phyloP scores from a whole-genome alignment of 2,329 filamentous ascomycete species.

The Penicillium aurantiogriseum region DNA sequence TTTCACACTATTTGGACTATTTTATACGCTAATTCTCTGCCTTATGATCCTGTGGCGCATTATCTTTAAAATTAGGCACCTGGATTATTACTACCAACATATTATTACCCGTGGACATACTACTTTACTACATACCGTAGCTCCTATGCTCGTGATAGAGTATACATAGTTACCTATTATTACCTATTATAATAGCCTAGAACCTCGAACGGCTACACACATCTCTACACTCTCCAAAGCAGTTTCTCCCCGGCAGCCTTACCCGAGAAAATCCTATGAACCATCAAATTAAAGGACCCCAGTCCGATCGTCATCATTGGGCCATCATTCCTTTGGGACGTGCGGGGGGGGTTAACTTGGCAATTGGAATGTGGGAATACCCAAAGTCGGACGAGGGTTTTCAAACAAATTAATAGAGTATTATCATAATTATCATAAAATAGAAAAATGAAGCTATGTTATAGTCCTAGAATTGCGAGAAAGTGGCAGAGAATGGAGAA shows the following conservation, averaged over 20 bases:
- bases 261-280: slow-evolving; percentile 2
- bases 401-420: too few relatives aligned
- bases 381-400: background rate
- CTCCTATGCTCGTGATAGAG: background rate
- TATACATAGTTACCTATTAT: background rate
- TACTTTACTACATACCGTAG: background rate
- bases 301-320: slow-evolving; percentile 5
- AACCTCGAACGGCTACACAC: background rate
- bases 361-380: background rate
- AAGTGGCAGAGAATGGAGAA: too few relatives aligned
- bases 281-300: background rate
- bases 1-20: too few relatives aligned
- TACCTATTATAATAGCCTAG: background rate
- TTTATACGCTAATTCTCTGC: background rate
- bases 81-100: background rate
- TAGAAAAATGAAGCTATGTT: background rate
- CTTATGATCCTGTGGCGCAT: slow-evolving; percentile 13
- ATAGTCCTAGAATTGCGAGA: background rate
- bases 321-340: background rate
- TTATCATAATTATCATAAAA: background rate
- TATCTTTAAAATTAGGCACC: slow-evolving; percentile 7
- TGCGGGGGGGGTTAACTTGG: slow-evolving; percentile 1
- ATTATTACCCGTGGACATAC: too few relatives aligned
- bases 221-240: background rate
- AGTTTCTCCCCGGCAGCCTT: slow-evolving; percentile 4